These are phyloP conservation scores for Mycena latifolia DNA, from an alignment of 768 basidiomycete species.

Conservation along the genomic window DNA sequence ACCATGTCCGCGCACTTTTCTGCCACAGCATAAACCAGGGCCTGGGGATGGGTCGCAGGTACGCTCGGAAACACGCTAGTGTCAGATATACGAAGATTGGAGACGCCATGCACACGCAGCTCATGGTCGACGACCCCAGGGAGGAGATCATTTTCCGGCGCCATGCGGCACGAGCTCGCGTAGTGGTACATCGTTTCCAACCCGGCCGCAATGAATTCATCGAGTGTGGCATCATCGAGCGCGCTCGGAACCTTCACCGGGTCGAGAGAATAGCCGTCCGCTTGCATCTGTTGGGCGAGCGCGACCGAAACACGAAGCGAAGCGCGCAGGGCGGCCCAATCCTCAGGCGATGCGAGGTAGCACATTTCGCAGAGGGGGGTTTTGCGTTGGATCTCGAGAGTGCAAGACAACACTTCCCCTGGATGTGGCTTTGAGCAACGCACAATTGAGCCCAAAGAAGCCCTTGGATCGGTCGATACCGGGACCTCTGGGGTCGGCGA, in stretches of 20 bases:
- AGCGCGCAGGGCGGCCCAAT: slow-evolving; percentile 11
- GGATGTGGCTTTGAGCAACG: slow-evolving; percentile 9
- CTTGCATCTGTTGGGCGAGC: slow-evolving; percentile 19
- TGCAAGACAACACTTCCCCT: neutral
- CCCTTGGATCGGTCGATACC: slow-evolving; percentile 14
- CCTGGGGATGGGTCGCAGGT: slow-evolving; percentile 24
- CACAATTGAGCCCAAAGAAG: slow-evolving; percentile 16
- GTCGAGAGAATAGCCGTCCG: slow-evolving; percentile 6
- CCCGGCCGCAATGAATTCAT: slow-evolving; percentile 52
- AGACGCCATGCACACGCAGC: slow-evolving; percentile 58
- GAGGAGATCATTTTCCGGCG: slow-evolving; percentile 44
- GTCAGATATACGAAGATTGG: slow-evolving; percentile 57
- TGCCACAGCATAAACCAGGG: slow-evolving; percentile 23
- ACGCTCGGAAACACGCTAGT: slow-evolving; percentile 52
- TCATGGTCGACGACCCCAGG: slow-evolving; percentile 59
- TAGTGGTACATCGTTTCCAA: slow-evolving; percentile 63
- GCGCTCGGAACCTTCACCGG: slow-evolving; percentile 5
- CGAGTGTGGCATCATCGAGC: slow-evolving; percentile 49
- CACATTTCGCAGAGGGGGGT: slow-evolving; percentile 14
- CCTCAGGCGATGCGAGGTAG: slow-evolving; percentile 5
- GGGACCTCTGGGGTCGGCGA: slow-evolving; percentile 18
- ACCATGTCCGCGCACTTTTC: slow-evolving; percentile 29
- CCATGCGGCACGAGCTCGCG: slow-evolving; percentile 59
- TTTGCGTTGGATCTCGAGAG: slow-evolving; percentile 12
- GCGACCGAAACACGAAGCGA: slow-evolving; percentile 6